Evolutionary conservation across 371 early-diverging fungal species (phyloP).

Genomic region (Amoeboaphelidium protococcarum): DNA sequence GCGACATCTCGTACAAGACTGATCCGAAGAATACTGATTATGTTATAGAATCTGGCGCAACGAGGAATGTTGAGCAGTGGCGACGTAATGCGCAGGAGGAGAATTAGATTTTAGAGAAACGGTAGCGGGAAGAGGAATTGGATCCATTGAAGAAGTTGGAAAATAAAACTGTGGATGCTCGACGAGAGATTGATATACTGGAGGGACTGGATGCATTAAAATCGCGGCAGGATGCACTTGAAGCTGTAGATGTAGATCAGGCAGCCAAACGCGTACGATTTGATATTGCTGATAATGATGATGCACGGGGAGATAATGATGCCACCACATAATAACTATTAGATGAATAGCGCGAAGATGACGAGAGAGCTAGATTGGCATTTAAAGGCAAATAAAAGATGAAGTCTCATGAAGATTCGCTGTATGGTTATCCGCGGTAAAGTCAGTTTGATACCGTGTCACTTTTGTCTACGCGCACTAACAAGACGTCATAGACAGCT

Average conservation of each 20-base stretch:
- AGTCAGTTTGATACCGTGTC: no score
- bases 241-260: slow-evolving; percentile 16
- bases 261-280: not conserved
- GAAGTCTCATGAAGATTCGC: no score
- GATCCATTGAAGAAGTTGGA: slow-evolving; percentile 84
- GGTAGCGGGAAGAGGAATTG: slow-evolving; percentile 46
- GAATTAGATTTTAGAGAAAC: slow-evolving; percentile 20
- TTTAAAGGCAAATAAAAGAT: no score
- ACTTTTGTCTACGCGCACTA: no score
- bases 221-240: slow-evolving; percentile 50
- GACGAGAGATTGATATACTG: slow-evolving; percentile 84
- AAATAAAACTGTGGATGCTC: slow-evolving; percentile 66
- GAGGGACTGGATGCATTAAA: slow-evolving; percentile 85
- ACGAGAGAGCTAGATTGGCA: no score
- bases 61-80: slow-evolving; percentile 87
- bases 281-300: no score
- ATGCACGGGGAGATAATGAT: no score
- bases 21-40: slow-evolving; percentile 92
- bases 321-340: no score
- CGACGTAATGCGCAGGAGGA: slow-evolving; percentile 31
- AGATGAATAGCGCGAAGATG: no score
- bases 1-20: slow-evolving; percentile 89
- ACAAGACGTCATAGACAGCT: no score
- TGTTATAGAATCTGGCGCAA: slow-evolving; percentile 72
- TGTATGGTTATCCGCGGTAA: no score